A percentile compares a stretch with the other conserved stretches of the same genome.
Conservation (phyloP, 192 early-diverging fungal genomes). For the Linnemannia elongata region DNA sequence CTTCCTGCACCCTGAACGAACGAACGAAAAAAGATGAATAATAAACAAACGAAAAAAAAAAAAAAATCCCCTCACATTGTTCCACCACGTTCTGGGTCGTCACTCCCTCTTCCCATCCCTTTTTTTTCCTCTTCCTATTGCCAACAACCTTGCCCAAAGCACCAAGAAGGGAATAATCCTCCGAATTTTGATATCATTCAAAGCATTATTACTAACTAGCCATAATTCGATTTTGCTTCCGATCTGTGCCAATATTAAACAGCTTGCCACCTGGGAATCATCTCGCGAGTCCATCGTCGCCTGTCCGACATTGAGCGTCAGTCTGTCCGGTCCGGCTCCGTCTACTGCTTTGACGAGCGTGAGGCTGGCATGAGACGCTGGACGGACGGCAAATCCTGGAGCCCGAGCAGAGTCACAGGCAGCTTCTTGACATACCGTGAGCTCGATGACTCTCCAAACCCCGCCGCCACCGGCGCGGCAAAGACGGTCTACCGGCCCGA, state of each 20-base stretch:
- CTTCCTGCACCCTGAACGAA: background rate
- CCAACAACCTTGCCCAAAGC: background rate
- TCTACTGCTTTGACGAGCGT: constrained; percentile 93
- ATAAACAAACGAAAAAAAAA: background rate
- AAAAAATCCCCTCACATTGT: background rate
- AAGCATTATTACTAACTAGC: background rate
- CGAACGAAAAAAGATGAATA: background rate
- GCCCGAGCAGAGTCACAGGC: constrained; percentile 87
- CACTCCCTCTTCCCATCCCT: background rate
- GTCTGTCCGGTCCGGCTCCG: constrained; percentile 85
- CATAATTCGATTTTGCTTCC: background rate
- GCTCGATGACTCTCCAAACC: constrained; percentile 62
- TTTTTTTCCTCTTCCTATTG: background rate
- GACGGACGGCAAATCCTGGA: constrained; percentile 94
- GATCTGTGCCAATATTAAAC: background rate
- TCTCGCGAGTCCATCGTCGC: constrained; percentile 83
- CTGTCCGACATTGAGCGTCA: constrained; percentile 87
- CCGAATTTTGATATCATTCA: background rate
- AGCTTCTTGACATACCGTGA: constrained; percentile 93
- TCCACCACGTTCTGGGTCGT: background rate
- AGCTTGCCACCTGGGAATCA: constrained; percentile 82
- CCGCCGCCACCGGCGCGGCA: constrained; percentile 18
- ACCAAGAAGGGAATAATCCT: constrained; percentile 9
- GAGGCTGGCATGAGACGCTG: constrained; percentile 93
- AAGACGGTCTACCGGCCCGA: constrained; percentile 77